A percentile compares a stretch with the other conserved stretches of the same genome.
phyloP scores from a whole-genome alignment of 2,329 filamentous ascomycete species.

The Meredithiella fracta region DNA sequence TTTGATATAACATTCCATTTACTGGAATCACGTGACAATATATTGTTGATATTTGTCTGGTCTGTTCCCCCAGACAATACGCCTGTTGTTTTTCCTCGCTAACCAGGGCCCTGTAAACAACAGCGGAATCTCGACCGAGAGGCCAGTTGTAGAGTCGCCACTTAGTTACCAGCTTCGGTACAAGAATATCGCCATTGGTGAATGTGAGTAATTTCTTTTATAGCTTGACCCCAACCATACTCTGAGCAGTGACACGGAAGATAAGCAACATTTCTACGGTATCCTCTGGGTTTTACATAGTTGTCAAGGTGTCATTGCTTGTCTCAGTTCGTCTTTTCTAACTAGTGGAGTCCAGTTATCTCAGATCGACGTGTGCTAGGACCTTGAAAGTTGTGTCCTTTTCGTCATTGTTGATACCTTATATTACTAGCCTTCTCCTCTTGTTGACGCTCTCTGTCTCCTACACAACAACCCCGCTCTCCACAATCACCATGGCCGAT shows the following conservation, averaged over 20 bases:
- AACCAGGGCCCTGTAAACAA: constrained; percentile 2
- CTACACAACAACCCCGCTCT: not conserved
- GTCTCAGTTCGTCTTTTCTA: not conserved
- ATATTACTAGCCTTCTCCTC: not conserved
- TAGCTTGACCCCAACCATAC: not conserved
- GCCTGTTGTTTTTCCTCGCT: constrained; percentile 1
- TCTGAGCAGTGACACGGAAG: no score
- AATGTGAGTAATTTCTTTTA: not conserved
- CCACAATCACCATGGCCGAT: constrained; percentile 36
- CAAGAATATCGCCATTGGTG: not conserved
- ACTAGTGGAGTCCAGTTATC: not conserved
- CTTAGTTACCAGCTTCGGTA: not conserved
- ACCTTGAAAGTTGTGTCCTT: not conserved
- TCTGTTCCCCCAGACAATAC: not conserved
- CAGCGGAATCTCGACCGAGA: not conserved
- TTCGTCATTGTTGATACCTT: not conserved
- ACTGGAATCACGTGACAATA: not conserved
- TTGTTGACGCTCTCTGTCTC: not conserved
- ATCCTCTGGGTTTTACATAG: not conserved
- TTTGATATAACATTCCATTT: not conserved
- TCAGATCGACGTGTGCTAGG: constrained; percentile 2
- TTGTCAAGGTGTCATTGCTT: not conserved
- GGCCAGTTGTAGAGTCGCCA: not conserved
- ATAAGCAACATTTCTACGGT: no score
- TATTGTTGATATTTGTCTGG: not conserved